Conservation (phyloP, 805 yeast genomes). For the Ogataea methylovora region DNA sequence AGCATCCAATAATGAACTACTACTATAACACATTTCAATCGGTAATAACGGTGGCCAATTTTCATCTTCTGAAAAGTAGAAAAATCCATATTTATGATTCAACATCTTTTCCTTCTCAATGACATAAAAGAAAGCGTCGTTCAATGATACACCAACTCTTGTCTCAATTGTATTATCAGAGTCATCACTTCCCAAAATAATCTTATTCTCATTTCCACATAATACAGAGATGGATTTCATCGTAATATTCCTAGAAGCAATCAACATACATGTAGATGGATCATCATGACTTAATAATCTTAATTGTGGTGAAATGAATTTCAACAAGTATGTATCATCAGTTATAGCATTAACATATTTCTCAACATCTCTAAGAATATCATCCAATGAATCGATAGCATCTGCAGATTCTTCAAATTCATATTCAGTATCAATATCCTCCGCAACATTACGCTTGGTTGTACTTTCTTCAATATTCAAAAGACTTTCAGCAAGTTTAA, state of each 20-base stretch:
- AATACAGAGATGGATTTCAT: constrained; percentile 38
- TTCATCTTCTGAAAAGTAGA: constrained; percentile 18
- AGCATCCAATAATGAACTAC: constrained; percentile 32
- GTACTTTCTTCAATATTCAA: not conserved
- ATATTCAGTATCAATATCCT: constrained; percentile 2
- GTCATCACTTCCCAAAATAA: constrained; percentile 36
- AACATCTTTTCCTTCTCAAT: constrained; percentile 31
- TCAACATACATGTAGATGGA: constrained; percentile 38
- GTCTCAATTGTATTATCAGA: constrained; percentile 41
- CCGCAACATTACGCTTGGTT: not conserved
- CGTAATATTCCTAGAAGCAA: constrained; percentile 54
- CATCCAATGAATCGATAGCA: constrained; percentile 41
- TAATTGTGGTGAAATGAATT: constrained; percentile 77
- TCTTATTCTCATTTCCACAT: constrained; percentile 38
- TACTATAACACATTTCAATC: constrained; percentile 50
- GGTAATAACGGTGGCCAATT: constrained; percentile 68
- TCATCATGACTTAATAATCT: constrained; percentile 37
- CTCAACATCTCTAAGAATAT: constrained; percentile 33
- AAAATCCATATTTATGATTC: constrained; percentile 25
- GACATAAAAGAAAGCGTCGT: constrained; percentile 49
- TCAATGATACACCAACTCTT: constrained; percentile 46
- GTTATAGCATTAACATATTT: constrained; percentile 12
- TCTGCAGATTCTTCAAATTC: constrained; percentile 12
- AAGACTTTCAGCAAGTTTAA: constrained; percentile 23
- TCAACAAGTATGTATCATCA: constrained; percentile 40